Evolutionary conservation across 1,139 yeast species (phyloP).

Genomic region (Scheffersomyces segobiensis): DNA sequence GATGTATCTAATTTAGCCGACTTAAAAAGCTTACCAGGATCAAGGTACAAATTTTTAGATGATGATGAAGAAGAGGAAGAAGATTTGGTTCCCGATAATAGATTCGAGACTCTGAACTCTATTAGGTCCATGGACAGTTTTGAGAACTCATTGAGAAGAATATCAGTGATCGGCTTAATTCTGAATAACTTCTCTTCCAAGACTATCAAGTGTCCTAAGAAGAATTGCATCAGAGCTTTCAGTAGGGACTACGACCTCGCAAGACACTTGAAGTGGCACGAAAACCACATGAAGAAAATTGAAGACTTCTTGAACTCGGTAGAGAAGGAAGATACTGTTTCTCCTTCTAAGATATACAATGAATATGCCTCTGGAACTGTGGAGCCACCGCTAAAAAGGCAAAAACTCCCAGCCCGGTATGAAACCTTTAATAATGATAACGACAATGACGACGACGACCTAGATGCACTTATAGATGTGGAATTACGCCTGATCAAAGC

Average conservation of each 20-base stretch:
- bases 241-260: conserved; percentile 47
- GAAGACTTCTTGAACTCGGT: conserved; percentile 33
- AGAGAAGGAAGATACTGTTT: conserved; percentile 8
- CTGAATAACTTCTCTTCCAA: conserved; percentile 34
- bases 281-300: conserved; percentile 33
- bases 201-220: conserved; percentile 44
- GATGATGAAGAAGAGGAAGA: conserved; percentile 14
- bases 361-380: neutral
- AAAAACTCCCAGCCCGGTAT: conserved; percentile 1
- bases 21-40: conserved; percentile 5
- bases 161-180: conserved; percentile 37
- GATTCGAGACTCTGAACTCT: conserved; percentile 20
- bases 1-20: conserved; percentile 1
- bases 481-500: conserved; percentile 27
- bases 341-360: neutral
- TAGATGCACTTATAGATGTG: conserved; percentile 32
- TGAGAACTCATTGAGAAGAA: conserved; percentile 17
- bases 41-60: conserved; percentile 8
- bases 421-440: conserved; percentile 8
- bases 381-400: neutral
- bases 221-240: conserved; percentile 49
- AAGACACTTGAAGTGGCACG: conserved; percentile 61
- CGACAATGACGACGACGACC: conserved; percentile 14
- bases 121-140: conserved; percentile 28
- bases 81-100: conserved; percentile 3